A percentile compares a stretch with the other conserved stretches of the same genome.
Conservation (phyloP, 306 rosid species). For the Rosa chinensis region DNA sequence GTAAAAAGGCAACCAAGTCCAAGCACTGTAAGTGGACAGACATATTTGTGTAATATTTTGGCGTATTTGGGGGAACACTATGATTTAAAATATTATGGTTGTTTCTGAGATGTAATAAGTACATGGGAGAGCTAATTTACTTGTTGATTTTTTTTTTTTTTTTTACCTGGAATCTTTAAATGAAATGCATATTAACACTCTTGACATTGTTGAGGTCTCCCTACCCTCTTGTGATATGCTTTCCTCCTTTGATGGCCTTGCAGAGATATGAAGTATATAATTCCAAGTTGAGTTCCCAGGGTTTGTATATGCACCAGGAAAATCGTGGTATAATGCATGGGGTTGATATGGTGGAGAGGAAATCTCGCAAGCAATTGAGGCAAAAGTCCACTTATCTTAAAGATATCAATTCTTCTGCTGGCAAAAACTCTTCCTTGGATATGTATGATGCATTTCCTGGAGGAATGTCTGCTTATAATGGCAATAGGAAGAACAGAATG, state of each 20-base stretch:
- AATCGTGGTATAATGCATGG: conserved; percentile 49
- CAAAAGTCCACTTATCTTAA: conserved; percentile 37
- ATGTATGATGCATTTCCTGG: conserved; percentile 57
- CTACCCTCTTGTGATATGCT: background rate
- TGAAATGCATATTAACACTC: background rate
- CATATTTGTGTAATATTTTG: too few species aligned
- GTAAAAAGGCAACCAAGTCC: conserved; percentile 54
- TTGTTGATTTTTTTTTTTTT: background rate
- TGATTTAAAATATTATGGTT: background rate
- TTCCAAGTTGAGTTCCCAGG: conserved; percentile 63
- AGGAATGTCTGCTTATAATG: conserved; percentile 47
- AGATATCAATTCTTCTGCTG: conserved; percentile 39
- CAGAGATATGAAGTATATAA: conserved; percentile 61
- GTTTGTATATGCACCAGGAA: conserved; percentile 55
- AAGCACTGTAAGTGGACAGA: conserved; percentile 61
- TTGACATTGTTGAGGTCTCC: background rate
- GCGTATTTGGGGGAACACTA: background rate
- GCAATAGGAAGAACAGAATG: conserved; percentile 46
- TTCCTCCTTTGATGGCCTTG: conserved; percentile 28
- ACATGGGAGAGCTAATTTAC: background rate
- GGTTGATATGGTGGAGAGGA: conserved; percentile 56
- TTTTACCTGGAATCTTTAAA: background rate
- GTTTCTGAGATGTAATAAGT: background rate
- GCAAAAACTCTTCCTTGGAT: conserved; percentile 61
- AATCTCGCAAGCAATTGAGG: conserved; percentile 39